Conservation (phyloP, 768 basidiomycete species). For the Pholiota microspora region DNA sequence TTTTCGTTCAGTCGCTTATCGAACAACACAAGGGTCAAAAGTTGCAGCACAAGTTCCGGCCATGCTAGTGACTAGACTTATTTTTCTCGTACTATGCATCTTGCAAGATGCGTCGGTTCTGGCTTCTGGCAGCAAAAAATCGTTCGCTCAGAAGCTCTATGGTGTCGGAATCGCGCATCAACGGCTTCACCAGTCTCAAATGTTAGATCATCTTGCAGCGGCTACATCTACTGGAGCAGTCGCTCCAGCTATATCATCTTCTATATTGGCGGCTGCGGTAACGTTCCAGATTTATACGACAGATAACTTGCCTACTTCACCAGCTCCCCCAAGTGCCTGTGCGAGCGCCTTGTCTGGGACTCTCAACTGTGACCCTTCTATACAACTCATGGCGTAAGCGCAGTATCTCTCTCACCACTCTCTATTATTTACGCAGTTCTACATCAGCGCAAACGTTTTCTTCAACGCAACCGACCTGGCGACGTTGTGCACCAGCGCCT, state of each 20-base stretch:
- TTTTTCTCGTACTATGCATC: neutral
- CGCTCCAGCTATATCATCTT: conserved; percentile 6
- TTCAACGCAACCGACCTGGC: conserved; percentile 11
- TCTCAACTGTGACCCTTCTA: conserved; percentile 12
- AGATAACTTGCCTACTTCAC: conserved; percentile 9
- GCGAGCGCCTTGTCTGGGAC: conserved; percentile 8
- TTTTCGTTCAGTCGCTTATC: neutral
- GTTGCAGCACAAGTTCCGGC: neutral
- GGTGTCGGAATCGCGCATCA: neutral
- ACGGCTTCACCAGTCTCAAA: conserved; percentile 1
- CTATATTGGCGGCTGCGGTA: neutral
- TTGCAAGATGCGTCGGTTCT: neutral
- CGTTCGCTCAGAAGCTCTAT: conserved; percentile 1
- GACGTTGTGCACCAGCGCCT: conserved; percentile 19
- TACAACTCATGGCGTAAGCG: conserved; percentile 13
- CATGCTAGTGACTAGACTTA: neutral
- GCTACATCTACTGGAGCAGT: conserved; percentile 7
- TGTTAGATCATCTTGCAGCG: conserved; percentile 1
- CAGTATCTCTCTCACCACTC: neutral
- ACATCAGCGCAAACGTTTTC: neutral
- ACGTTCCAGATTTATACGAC: conserved; percentile 11
- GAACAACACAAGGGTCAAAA: neutral
- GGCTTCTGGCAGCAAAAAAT: neutral
- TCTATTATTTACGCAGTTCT: neutral
- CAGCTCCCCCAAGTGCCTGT: conserved; percentile 10